These are phyloP conservation scores for Mycena floridula DNA, from an alignment of 768 basidiomycete species.

Conservation along the genomic window DNA sequence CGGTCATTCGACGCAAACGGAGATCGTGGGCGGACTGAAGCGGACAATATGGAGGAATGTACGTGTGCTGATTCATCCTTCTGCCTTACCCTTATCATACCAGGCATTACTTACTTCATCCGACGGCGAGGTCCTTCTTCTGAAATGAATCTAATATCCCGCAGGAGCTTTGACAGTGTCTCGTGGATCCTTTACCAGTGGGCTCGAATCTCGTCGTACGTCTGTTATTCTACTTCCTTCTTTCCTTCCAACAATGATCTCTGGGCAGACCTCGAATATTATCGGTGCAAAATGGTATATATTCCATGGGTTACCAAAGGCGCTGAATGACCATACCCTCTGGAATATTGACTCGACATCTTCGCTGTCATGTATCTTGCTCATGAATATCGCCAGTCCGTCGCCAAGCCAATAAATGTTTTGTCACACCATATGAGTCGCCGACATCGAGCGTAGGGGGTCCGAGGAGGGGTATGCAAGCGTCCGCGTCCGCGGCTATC, in stretches of 20 bases:
- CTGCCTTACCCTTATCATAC: no score
- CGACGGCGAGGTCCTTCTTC: constrained; percentile 1
- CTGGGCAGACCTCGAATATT: constrained; percentile 9
- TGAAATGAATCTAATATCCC: background rate
- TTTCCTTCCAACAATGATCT: background rate
- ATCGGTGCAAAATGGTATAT: constrained; percentile 8
- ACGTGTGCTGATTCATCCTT: no score
- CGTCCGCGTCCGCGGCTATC: no score
- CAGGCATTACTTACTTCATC: background rate
- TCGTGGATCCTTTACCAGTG: constrained; percentile 9
- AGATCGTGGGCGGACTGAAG: constrained; percentile 3
- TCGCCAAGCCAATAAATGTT: no score
- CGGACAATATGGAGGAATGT: constrained; percentile 8
- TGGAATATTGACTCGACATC: constrained; percentile 6
- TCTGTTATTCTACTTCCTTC: background rate
- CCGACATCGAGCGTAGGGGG: no score
- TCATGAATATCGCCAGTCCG: no score
- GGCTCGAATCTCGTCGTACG: constrained; percentile 9
- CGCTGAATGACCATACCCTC: background rate
- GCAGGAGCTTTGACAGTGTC: constrained; percentile 6
- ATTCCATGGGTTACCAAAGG: constrained; percentile 11
- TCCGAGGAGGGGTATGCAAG: no score
- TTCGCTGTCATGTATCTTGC: no score
- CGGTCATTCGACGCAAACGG: constrained; percentile 6
- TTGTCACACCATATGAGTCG: no score